Base-by-base conservation (phyloP, 805 yeast species). In the Suhomyces vadensis region DNA sequence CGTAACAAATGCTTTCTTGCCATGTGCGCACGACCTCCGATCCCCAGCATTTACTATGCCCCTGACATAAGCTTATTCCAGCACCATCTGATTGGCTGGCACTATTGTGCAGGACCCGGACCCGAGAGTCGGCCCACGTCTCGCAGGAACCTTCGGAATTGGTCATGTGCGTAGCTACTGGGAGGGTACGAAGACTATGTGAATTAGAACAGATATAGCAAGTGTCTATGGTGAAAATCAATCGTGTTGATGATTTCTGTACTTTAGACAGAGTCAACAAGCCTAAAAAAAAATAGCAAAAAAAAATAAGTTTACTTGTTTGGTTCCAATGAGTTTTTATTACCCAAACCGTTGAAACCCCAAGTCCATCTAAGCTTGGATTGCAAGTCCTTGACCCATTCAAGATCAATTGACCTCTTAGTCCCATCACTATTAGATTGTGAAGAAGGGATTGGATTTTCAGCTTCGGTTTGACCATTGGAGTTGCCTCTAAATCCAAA, bases 371-470 rank as follows among this genome's bases (percentile, higher is more conserved):
- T 26, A 16, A 46, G 17, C 20, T 43, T 46, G 16, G 46, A 39
- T 35, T 43, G 49, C 22, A 49, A 43, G 7, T 39, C 50, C 20
- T 37, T 43, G 21, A 49, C 44, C 54, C 54, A 46, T 26, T 46
- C 52, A 31, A 45, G 24, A 29, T 49, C 52, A 24, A 52, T 40
- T 8, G 36, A 17, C 14, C 31, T 39, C 39, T 44, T 44, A 8
- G 42, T 38, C 7, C 33, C 35, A 16, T 6, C 22, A 27, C 6
- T 27, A 27, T 27, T 27, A n/a, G 9, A 9, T 13, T 21, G n/a
- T 6, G 27, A 4, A n/a, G n/a, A n/a, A 11, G 11, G 37, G 16
- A 35, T 20, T 6, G 23, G 6, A 24, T 22, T 23, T n/a, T n/a
- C n/a, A n/a, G n/a, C n/a, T 4, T 29, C 11, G 14, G 33, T 16